phyloP scores from a whole-genome alignment of 371 early-diverging fungal genomes.

The Actinomortierella ambigua region DNA sequence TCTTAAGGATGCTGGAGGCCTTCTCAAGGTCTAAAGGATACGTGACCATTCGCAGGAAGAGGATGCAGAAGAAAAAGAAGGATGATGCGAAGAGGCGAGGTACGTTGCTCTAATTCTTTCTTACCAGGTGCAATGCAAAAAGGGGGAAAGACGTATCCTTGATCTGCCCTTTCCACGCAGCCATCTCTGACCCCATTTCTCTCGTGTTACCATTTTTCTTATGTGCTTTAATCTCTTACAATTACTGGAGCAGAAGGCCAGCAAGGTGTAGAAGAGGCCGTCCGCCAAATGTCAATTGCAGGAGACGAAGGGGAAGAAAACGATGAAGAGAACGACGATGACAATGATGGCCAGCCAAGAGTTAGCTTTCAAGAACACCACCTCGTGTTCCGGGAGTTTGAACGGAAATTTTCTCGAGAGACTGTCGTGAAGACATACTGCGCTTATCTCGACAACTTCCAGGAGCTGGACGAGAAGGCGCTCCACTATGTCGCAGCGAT shows the following conservation, averaged over 20 bases:
- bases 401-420: slow-evolving; percentile 60
- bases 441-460: slow-evolving; percentile 54
- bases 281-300: neutral
- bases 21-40: slow-evolving; percentile 60
- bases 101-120: too few relatives aligned
- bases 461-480: slow-evolving; percentile 51
- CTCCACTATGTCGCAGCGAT: slow-evolving; percentile 60
- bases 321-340: slow-evolving; percentile 34
- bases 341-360: slow-evolving; percentile 29
- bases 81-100: slow-evolving; percentile 4
- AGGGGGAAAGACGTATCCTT: too few relatives aligned
- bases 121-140: too few relatives aligned
- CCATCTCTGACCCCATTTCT: too few relatives aligned
- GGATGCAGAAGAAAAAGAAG: slow-evolving; percentile 15
- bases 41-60: slow-evolving; percentile 56
- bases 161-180: too few relatives aligned
- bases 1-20: slow-evolving; percentile 65
- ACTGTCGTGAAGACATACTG: slow-evolving; percentile 60
- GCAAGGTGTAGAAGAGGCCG: neutral
- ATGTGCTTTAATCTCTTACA: slow-evolving; percentile 3
- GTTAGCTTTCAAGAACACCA: slow-evolving; percentile 52
- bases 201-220: too few relatives aligned
- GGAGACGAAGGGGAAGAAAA: slow-evolving; percentile 40
- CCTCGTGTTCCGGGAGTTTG: slow-evolving; percentile 63
- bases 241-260: slow-evolving; percentile 18